phyloP scores from a whole-genome alignment of 148 eudicot genomes.

The Nyssa sinensis region DNA sequence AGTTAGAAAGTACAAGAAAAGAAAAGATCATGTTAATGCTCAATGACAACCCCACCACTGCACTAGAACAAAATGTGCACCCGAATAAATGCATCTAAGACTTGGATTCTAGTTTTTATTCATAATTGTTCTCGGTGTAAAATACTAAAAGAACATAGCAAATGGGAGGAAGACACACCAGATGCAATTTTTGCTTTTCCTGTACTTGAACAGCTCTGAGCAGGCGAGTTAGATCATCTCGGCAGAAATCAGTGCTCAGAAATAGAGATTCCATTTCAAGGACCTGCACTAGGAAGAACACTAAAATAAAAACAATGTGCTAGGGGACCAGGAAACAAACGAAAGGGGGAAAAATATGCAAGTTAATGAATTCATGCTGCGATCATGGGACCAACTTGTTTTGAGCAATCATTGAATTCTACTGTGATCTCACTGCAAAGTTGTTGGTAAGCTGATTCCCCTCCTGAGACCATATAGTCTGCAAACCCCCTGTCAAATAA shows the following conservation, averaged over 20 bases:
- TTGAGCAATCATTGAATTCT: conserved; percentile 88
- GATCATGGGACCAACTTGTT: conserved; percentile 49
- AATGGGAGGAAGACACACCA: conserved; percentile 43
- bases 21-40: too few species aligned
- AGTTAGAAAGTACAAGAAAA: too few species aligned
- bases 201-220: conserved; percentile 75
- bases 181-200: conserved; percentile 82
- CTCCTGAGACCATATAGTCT: conserved; percentile 73
- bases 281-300: conserved; percentile 47
- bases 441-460: conserved; percentile 74
- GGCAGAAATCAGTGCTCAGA: conserved; percentile 62
- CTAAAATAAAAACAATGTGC: conserved; percentile 5
- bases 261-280: conserved; percentile 74
- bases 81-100: background rate
- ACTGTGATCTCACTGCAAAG: conserved; percentile 83
- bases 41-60: too few species aligned
- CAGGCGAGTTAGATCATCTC: conserved; percentile 77
- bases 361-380: background rate
- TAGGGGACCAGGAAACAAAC: background rate
- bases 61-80: too few species aligned
- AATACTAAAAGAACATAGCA: background rate
- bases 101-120: background rate
- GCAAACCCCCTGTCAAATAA: conserved; percentile 75
- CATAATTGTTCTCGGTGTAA: background rate
- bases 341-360: background rate